These are phyloP conservation scores for Rhizoclosmatium globosum DNA, from an alignment of 192 early-diverging fungal genomes.

Conservation along the genomic window DNA sequence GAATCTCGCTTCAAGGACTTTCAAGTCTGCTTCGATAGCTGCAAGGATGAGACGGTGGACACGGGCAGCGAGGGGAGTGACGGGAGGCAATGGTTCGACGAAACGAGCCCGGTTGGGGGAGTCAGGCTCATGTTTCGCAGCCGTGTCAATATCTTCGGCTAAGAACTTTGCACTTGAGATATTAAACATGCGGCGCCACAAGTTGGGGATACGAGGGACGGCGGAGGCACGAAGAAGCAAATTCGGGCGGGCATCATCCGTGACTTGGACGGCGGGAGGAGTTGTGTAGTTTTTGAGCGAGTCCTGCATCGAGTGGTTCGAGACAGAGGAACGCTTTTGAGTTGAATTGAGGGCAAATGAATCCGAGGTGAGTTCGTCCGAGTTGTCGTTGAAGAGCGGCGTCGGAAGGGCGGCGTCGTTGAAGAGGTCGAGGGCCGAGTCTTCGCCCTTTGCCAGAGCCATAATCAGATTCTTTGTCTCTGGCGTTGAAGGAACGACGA, in stretches of 20 bases:
- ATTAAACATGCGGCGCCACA: slow-evolving; percentile 32
- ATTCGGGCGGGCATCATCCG: neutral
- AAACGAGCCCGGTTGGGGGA: slow-evolving; percentile 19
- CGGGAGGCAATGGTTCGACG: slow-evolving; percentile 9
- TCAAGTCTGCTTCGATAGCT: slow-evolving; percentile 32
- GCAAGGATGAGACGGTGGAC: slow-evolving; percentile 34
- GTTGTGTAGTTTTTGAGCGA: neutral
- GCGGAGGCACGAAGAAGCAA: slow-evolving; percentile 20
- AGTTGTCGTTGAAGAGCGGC: neutral
- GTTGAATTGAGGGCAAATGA: neutral
- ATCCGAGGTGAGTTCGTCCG: neutral
- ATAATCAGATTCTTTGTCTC: slow-evolving; percentile 27
- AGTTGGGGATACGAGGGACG: slow-evolving; percentile 14
- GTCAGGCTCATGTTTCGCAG: slow-evolving; percentile 13
- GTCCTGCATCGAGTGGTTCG: neutral
- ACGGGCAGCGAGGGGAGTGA: slow-evolving; percentile 16
- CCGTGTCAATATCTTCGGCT: slow-evolving; percentile 24
- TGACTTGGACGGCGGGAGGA: neutral
- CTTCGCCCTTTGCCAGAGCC: slow-evolving; percentile 14
- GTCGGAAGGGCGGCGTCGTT: neutral
- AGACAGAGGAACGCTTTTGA: neutral
- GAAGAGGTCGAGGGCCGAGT: slow-evolving; percentile 1
- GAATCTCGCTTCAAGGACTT: slow-evolving; percentile 29
- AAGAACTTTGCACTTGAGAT: slow-evolving; percentile 25
- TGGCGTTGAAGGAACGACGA: slow-evolving; percentile 23